Evolutionary conservation across 2,329 filamentous ascomycete species (phyloP), one percentile per base, ranked within the genome.

Genomic region (Cytospora leucostoma): DNA sequence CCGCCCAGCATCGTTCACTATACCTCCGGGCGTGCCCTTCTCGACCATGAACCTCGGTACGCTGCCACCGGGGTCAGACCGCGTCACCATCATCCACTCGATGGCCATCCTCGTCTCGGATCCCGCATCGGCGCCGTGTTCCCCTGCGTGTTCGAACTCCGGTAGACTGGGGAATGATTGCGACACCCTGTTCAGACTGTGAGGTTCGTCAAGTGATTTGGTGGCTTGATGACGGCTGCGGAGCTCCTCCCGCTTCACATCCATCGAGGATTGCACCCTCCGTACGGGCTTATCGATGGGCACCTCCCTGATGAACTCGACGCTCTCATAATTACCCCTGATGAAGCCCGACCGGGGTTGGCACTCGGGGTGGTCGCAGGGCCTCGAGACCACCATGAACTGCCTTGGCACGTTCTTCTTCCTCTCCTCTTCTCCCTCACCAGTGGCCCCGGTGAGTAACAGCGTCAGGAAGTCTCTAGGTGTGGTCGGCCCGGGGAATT

Each of bases 21-120:
- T 95, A 40, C 91, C 91, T 12, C 83, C 86, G 0, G 93, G 93
- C 0, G 93, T 96, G 35, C 90, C 91, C 72, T 91, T 88, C 71
- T 96, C 93, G n/a, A 96, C 91, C 83, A 97, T 88, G 76, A 95
- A 96, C 15, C 91, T 84, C 1, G 93, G 93, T 19, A 97, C 93
- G 64, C 87, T 94, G 59, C 93, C 93, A 12, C 93, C 93, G 3
- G 93, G 92, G 70, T 97, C 92, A 73, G 90, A 94, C 56, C 93
- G 83, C 1, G 92, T 96, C 19, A 96, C 86, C 93, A 97, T 97
- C 65, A 95, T 84, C 93, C 93, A 97, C 74, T 97, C 93, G 1
- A 97, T 73, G 33, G 79, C 75, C 34, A 75, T 79, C n/a, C 78
- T 72, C 1, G 68, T 72, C 5, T 71, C 70, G 2, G 71, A 68